Percentiles rank a stretch among this genome's conserved stretches.
These are phyloP conservation scores for Phaseolus coccineus DNA, from an alignment of 331 rosid species.

Conservation along the genomic window DNA sequence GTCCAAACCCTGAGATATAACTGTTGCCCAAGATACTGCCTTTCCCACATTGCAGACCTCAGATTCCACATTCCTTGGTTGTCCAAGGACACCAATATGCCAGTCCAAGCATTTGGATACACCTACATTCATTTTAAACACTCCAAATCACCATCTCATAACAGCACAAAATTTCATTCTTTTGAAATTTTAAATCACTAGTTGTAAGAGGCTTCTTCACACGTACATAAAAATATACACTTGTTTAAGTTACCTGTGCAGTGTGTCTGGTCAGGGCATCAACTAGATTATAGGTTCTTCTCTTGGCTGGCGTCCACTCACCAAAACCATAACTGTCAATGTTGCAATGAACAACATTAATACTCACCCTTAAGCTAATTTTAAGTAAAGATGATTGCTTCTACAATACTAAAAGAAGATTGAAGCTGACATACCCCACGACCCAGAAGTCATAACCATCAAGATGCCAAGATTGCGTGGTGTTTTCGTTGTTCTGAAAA, in stretches of 20 bases:
- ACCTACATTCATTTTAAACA: constrained; percentile 55
- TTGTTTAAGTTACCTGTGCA: constrained; percentile 68
- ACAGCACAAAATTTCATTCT: too few species aligned
- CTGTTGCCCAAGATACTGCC: constrained; percentile 94
- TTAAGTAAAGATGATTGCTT: constrained; percentile 20
- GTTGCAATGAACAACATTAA: constrained; percentile 43
- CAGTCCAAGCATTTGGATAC: constrained; percentile 85
- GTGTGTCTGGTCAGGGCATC: constrained; percentile 95
- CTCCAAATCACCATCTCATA: background rate
- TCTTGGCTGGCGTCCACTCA: constrained; percentile 69
- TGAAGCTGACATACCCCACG: constrained; percentile 71
- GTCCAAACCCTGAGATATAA: constrained; percentile 89
- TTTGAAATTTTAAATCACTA: too few species aligned
- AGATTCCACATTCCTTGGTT: constrained; percentile 98
- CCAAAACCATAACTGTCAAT: constrained; percentile 76
- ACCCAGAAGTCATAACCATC: constrained; percentile 98
- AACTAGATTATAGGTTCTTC: constrained; percentile 72
- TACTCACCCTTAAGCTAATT: background rate
- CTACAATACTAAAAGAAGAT: background rate
- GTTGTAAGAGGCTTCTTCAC: background rate
- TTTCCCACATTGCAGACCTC: constrained; percentile 97
- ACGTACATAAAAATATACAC: background rate
- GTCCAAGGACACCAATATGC: constrained; percentile 86
- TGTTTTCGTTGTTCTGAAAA: constrained; percentile 79
- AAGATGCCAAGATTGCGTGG: constrained; percentile 89